Percentiles rank a stretch among this genome's conserved stretches.
These are phyloP conservation scores for Dinochytrium kinnereticum DNA, from an alignment of 371 early-diverging fungal species.

Conservation along the genomic window DNA sequence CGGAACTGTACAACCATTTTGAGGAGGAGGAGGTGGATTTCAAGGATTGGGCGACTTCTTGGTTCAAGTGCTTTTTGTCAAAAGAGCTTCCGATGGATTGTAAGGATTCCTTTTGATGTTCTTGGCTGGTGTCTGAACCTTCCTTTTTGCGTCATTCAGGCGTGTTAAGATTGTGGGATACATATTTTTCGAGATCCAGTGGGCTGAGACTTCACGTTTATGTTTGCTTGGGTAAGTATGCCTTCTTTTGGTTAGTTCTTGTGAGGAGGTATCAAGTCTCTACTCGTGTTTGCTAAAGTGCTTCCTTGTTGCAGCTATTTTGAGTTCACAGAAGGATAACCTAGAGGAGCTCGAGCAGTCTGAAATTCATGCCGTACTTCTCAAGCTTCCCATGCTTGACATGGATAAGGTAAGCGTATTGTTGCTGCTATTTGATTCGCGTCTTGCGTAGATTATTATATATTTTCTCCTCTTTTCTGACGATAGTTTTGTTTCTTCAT, in stretches of 20 bases:
- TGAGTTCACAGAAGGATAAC: slow-evolving; percentile 70
- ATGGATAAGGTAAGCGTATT: slow-evolving; percentile 41
- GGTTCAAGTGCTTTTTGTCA: slow-evolving; percentile 79
- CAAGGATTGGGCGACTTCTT: slow-evolving; percentile 89
- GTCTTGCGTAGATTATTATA: no score
- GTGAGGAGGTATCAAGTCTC: no score
- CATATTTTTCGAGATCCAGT: slow-evolving; percentile 38
- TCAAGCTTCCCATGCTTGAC: slow-evolving; percentile 70
- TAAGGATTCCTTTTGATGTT: slow-evolving; percentile 18
- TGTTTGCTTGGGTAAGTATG: slow-evolving; percentile 42
- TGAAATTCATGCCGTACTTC: slow-evolving; percentile 82
- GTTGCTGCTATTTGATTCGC: no score
- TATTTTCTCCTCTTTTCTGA: neutral
- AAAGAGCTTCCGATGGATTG: slow-evolving; percentile 81
- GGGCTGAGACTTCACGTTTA: slow-evolving; percentile 45
- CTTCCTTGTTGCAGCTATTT: slow-evolving; percentile 67
- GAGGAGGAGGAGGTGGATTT: slow-evolving; percentile 94
- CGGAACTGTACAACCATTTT: slow-evolving; percentile 85
- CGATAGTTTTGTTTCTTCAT: no score
- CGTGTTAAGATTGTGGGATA: slow-evolving; percentile 82
- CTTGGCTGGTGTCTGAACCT: no score
- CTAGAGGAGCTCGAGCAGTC: slow-evolving; percentile 89
- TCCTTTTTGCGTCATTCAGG: neutral
- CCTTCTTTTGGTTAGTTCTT: neutral
- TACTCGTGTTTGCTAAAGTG: no score